Evolutionary conservation across 2,329 filamentous ascomycete genomes (phyloP).

Genomic region (Cytospora chrysosperma): DNA sequence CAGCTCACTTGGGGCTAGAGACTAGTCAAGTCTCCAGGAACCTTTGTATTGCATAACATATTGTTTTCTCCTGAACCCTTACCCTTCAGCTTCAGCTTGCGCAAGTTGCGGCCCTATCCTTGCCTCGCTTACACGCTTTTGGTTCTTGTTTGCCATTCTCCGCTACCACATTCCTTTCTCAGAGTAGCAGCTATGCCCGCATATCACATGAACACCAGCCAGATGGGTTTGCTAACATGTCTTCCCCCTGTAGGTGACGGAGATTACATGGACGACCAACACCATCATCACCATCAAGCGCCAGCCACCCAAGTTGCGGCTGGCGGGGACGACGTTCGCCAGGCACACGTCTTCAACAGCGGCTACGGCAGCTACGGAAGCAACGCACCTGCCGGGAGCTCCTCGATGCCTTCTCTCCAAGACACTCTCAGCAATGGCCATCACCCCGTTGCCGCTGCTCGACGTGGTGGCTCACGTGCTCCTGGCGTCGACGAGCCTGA

Average conservation of each 20-base stretch:
- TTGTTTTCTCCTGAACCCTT: conserved; percentile 23
- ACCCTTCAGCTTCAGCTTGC: conserved; percentile 21
- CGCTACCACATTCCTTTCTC: conserved; percentile 22
- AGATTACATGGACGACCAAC: conserved; percentile 55
- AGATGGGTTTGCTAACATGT: conserved; percentile 27
- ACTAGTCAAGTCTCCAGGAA: conserved; percentile 29
- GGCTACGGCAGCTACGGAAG: conserved; percentile 60
- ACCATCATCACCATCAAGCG: conserved; percentile 63
- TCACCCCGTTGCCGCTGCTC: conserved; percentile 37
- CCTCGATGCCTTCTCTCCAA: conserved; percentile 66
- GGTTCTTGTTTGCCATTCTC: conserved; percentile 36
- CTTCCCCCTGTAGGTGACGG: conserved; percentile 52
- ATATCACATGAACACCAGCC: conserved; percentile 24
- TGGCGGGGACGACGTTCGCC: conserved; percentile 64
- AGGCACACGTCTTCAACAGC: conserved; percentile 67
- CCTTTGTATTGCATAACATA: conserved; percentile 33
- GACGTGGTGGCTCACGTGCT: conserved; percentile 35
- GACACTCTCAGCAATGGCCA: conserved; percentile 48
- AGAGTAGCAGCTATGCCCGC: conserved; percentile 23
- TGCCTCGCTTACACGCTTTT: conserved; percentile 28
- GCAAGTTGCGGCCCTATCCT: conserved; percentile 25
- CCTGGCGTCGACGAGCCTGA: conserved; percentile 60
- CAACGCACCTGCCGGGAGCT: conserved; percentile 53
- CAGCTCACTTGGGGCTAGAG: conserved; percentile 19
- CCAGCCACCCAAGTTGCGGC: conserved; percentile 24